Evolutionary conservation across 768 basidiomycete genomes (phyloP), one percentile per base, ranked within the genome.

Genomic region (Candolleomyces aberdarensis): DNA sequence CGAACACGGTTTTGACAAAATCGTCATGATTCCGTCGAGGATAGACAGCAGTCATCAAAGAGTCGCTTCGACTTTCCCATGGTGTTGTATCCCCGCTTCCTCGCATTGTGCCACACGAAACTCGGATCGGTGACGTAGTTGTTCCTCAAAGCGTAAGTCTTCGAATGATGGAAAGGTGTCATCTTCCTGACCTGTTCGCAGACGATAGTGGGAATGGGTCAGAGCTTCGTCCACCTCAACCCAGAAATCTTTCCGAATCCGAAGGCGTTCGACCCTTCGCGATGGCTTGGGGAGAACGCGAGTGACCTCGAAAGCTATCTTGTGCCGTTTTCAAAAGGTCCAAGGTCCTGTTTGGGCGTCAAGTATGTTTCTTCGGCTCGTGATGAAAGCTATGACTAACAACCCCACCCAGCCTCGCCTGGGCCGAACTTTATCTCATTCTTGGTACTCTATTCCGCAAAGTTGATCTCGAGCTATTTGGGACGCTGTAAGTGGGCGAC

Each of bases 21-120:
- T 22, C 20, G 26, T 57, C 19, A 54, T 13, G 48, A 9, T 32
- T 26, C n/a, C 43, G 48, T 49, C 52, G 22, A 43, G 32, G 40
- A n/a, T 56, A 82, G 81, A 78, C 76, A 1, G 80, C 79, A 5
- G 78, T 82, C 32, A 72, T 81, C 32, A 81, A 81, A 59, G 80
- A 83, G 65, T 72, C 79, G 0, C 70, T 82, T 48, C 70, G 81
- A 26, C 70, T 80, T 62, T 70, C 74, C 29, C 73, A 76, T 59
- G 79, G 79, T 10, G 66, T 77, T 3, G 71, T 75, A 13, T 74
- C 68, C 2, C 74, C 76, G 5, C 68, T 79, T 41, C 74, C 78
- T 17, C 71, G 80, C 36, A 66, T 81, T 31, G 74, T 80, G 3
- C 70, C 70, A 3, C 60, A 66, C 15, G 72, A 71, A 26, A 65